phyloP scores from a whole-genome alignment of 805 yeast genomes.

The Hanseniaspora hatyaiensis region DNA sequence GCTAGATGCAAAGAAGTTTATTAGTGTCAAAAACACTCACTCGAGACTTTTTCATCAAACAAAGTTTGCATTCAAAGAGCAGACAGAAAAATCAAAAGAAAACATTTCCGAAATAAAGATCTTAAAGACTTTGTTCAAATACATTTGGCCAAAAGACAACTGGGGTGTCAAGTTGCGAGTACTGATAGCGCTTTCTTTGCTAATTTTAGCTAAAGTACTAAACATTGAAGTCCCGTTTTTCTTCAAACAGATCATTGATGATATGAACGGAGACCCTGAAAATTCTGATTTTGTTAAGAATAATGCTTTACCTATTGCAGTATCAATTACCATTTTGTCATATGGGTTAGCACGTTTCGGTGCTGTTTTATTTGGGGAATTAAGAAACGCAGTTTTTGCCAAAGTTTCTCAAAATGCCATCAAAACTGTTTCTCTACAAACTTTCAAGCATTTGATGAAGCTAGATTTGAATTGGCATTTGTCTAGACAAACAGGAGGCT shows the following conservation, averaged over 20 bases:
- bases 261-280: slow-evolving; percentile 84
- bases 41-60: background rate
- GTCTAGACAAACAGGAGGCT: slow-evolving; percentile 86
- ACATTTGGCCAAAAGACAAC: slow-evolving; percentile 73
- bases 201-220: slow-evolving; percentile 69
- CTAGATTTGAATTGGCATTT: slow-evolving; percentile 85
- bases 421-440: slow-evolving; percentile 74
- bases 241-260: slow-evolving; percentile 78
- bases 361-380: slow-evolving; percentile 84
- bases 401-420: slow-evolving; percentile 91
- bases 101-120: slow-evolving; percentile 38
- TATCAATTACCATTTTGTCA: slow-evolving; percentile 61
- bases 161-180: slow-evolving; percentile 62
- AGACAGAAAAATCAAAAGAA: slow-evolving; percentile 19
- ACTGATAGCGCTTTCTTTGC: slow-evolving; percentile 55
- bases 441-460: slow-evolving; percentile 70
- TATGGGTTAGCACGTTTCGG: slow-evolving; percentile 94
- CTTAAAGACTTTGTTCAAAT: slow-evolving; percentile 50
- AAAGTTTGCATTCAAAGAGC: background rate
- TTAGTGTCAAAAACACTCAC: too few species aligned
- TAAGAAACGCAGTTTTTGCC: slow-evolving; percentile 91
- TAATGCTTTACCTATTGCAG: slow-evolving; percentile 41
- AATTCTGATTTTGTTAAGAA: slow-evolving; percentile 38
- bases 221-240: slow-evolving; percentile 95
- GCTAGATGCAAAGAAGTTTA: too few species aligned